A percentile compares a stretch with the other conserved stretches of the same genome.
phyloP scores from a whole-genome alignment of 2,329 filamentous ascomycete species.

The Lachnellula willkommii region DNA sequence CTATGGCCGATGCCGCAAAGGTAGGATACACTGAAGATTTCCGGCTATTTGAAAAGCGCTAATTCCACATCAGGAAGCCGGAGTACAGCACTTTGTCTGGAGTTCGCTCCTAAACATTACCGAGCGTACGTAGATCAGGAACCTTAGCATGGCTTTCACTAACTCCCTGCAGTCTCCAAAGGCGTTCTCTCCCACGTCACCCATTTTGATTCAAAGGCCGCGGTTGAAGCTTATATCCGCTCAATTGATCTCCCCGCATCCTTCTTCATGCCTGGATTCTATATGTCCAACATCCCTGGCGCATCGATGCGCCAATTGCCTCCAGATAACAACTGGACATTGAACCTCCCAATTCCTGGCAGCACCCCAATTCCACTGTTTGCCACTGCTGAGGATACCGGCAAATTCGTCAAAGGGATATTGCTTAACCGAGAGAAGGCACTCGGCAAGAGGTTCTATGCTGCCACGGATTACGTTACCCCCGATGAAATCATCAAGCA shows the following conservation, averaged over 20 bases:
- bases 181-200: constrained; percentile 37
- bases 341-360: constrained; percentile 27
- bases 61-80: constrained; percentile 30
- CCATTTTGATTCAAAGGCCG: constrained; percentile 36
- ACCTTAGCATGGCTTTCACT: not conserved
- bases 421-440: constrained; percentile 32
- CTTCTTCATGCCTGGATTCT: constrained; percentile 45
- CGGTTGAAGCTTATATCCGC: constrained; percentile 35
- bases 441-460: constrained; percentile 40
- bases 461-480: constrained; percentile 39
- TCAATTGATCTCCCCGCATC: constrained; percentile 39
- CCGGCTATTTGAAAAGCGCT: not conserved
- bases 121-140: constrained; percentile 31
- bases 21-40: constrained; percentile 17
- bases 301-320: constrained; percentile 22
- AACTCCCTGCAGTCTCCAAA: constrained; percentile 32
- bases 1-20: constrained; percentile 43
- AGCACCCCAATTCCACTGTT: constrained; percentile 32
- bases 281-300: constrained; percentile 45
- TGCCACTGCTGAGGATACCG: constrained; percentile 32
- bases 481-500: constrained; percentile 35
- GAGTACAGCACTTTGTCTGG: constrained; percentile 43
- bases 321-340: constrained; percentile 28
- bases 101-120: constrained; percentile 39
- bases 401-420: constrained; percentile 32